Evolutionary conservation across 2,329 filamentous ascomycete genomes (phyloP).

Genomic region (Cladophialophora exuberans): DNA sequence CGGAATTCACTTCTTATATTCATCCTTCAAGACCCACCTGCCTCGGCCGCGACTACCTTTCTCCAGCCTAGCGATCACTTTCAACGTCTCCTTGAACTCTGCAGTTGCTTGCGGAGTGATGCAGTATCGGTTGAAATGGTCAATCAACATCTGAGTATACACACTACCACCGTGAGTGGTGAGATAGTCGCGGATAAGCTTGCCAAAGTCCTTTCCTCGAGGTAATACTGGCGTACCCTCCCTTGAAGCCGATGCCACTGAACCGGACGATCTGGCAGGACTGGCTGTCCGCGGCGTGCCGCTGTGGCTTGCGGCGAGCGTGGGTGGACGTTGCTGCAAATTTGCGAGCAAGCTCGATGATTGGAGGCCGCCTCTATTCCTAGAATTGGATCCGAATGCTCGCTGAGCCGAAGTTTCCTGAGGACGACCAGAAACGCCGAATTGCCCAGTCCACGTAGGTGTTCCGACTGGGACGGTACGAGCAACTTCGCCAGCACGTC

Average conservation of each 20-base stretch:
- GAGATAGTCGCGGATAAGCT: conserved; percentile 78
- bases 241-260: conserved; percentile 25
- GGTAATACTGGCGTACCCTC: conserved; percentile 38
- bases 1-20: conserved; percentile 45
- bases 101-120: conserved; percentile 68
- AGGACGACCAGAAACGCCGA: conserved; percentile 75
- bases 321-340: conserved; percentile 61
- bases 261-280: conserved; percentile 31
- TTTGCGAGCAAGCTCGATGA: conserved; percentile 58
- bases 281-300: conserved; percentile 29
- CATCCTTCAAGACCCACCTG: conserved; percentile 63
- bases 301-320: conserved; percentile 15
- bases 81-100: conserved; percentile 81
- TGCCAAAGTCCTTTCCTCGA: conserved; percentile 65
- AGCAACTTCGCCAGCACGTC: conserved; percentile 72
- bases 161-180: conserved; percentile 75
- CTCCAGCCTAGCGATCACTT: conserved; percentile 73
- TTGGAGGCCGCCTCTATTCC: conserved; percentile 34
- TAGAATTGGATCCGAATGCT: conserved; percentile 40
- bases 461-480: conserved; percentile 76
- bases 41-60: conserved; percentile 55
- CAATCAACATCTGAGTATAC: conserved; percentile 81
- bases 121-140: conserved; percentile 86
- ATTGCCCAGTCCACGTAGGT: conserved; percentile 90
- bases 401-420: conserved; percentile 55